Percentiles rank a stretch among this genome's conserved stretches.
Conservation (phyloP, 257 asterid species). For the Solanum pennellii region DNA sequence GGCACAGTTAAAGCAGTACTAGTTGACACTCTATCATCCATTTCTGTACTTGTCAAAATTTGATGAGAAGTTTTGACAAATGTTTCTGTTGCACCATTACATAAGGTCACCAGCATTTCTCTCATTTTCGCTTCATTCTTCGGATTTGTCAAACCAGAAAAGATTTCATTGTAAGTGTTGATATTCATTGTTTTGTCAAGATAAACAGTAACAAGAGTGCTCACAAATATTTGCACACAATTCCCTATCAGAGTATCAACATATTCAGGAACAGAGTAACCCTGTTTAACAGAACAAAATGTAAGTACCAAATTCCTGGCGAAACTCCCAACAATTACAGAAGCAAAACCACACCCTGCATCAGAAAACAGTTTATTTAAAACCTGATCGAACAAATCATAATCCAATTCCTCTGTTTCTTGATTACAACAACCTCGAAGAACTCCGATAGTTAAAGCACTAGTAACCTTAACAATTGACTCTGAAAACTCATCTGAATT, state of each 20-base stretch:
- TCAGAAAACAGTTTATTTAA: slow-evolving; percentile 42
- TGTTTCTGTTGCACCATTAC: slow-evolving; percentile 54
- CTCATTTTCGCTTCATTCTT: slow-evolving; percentile 43
- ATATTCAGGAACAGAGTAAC: slow-evolving; percentile 12
- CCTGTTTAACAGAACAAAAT: slow-evolving; percentile 6
- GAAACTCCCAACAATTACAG: slow-evolving; percentile 54
- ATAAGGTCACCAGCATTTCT: slow-evolving; percentile 31
- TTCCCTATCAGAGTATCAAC: slow-evolving; percentile 32
- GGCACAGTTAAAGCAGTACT: slow-evolving; percentile 30
- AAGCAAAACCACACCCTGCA: slow-evolving; percentile 57
- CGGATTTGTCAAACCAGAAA: slow-evolving; percentile 60
- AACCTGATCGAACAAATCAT: slow-evolving; percentile 16
- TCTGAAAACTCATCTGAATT: slow-evolving; percentile 33
- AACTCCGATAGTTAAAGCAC: slow-evolving; percentile 45
- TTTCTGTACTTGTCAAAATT: slow-evolving; percentile 7
- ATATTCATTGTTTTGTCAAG: slow-evolving; percentile 48
- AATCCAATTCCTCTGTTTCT: background rate
- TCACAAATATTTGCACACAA: slow-evolving; percentile 36
- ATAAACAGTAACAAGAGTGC: slow-evolving; percentile 56
- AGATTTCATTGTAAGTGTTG: slow-evolving; percentile 50
- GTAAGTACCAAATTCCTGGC: slow-evolving; percentile 39
- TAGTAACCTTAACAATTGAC: slow-evolving; percentile 22
- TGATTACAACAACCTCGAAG: slow-evolving; percentile 25
- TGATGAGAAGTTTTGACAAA: slow-evolving; percentile 40
- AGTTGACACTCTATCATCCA: slow-evolving; percentile 5